phyloP scores from a whole-genome alignment of 1,139 yeast species.

The Pneumocystis murina region DNA sequence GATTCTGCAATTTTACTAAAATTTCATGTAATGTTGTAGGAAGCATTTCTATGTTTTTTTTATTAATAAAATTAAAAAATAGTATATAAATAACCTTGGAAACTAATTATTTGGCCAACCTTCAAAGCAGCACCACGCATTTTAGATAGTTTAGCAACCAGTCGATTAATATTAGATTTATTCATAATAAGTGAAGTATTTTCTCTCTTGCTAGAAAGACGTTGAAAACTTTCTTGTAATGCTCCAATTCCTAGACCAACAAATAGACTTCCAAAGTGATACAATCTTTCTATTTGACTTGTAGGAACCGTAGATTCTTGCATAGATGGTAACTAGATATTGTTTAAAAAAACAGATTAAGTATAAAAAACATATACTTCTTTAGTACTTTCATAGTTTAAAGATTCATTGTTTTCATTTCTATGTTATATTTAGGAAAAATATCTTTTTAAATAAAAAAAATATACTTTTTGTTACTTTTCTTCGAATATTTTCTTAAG shows the following conservation, averaged over 20 bases:
- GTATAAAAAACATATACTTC: background rate
- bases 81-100: conserved; percentile 44
- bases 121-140: conserved; percentile 98
- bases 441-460: too few species aligned
- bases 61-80: background rate
- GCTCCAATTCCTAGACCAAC: conserved; percentile 84
- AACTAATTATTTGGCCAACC: conserved; percentile 87
- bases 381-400: background rate
- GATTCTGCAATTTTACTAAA: conserved; percentile 71
- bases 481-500: background rate
- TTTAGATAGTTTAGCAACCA: conserved; percentile 48
- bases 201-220: conserved; percentile 31
- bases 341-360: background rate
- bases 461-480: background rate
- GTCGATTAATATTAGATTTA: conserved; percentile 66
- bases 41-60: conserved; percentile 41
- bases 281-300: conserved; percentile 66
- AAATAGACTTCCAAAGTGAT: conserved; percentile 86
- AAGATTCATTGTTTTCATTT: background rate
- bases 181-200: conserved; percentile 51
- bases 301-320: conserved; percentile 61
- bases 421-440: background rate
- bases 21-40: conserved; percentile 78
- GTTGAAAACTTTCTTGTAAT: conserved; percentile 59
- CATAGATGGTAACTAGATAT: conserved; percentile 6